Percentiles rank a stretch among this genome's conserved stretches.
These are phyloP conservation scores for Scolecobasidium constrictum DNA, from an alignment of 2,329 filamentous ascomycete species.

Conservation along the genomic window DNA sequence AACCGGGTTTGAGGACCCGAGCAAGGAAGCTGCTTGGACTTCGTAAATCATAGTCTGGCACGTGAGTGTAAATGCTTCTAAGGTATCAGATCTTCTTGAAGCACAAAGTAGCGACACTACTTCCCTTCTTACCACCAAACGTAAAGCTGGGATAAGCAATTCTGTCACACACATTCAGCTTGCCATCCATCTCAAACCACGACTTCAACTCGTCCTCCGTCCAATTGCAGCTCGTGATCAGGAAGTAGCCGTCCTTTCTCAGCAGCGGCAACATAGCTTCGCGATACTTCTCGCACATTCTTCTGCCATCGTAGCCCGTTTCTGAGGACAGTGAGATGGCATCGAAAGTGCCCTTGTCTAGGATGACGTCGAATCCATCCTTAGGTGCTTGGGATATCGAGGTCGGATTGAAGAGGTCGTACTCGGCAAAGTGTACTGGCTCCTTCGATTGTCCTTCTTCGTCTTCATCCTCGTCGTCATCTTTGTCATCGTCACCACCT, in stretches of 20 bases:
- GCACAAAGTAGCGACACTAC: conserved; percentile 65
- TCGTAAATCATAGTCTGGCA: too few relatives aligned
- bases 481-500: neutral
- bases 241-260: conserved; percentile 50
- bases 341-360: conserved; percentile 99
- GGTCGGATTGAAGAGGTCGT: conserved; percentile 7
- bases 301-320: conserved; percentile 37
- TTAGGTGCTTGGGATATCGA: neutral
- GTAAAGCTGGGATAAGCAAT: conserved; percentile 78
- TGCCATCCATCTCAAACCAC: conserved; percentile 52
- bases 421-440: conserved; percentile 6
- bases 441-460: conserved; percentile 6
- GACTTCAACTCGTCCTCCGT: conserved; percentile 72
- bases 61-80: too few relatives aligned
- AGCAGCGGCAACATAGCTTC: conserved; percentile 58
- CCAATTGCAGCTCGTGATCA: conserved; percentile 98
- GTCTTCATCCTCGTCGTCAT: conserved; percentile 15
- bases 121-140: conserved; percentile 80
- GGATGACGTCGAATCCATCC: conserved; percentile 64
- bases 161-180: conserved; percentile 52
- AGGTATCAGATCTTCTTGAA: conserved; percentile 4
- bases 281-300: conserved; percentile 66
- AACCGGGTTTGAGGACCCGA: too few relatives aligned
- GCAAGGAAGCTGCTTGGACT: too few relatives aligned
- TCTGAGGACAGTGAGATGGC: conserved; percentile 74